Percentiles rank a stretch among this genome's conserved stretches.
These are phyloP conservation scores for Warburgia ugandensis DNA, from an alignment of 164 flowering plant genomes.

Conservation along the genomic window DNA sequence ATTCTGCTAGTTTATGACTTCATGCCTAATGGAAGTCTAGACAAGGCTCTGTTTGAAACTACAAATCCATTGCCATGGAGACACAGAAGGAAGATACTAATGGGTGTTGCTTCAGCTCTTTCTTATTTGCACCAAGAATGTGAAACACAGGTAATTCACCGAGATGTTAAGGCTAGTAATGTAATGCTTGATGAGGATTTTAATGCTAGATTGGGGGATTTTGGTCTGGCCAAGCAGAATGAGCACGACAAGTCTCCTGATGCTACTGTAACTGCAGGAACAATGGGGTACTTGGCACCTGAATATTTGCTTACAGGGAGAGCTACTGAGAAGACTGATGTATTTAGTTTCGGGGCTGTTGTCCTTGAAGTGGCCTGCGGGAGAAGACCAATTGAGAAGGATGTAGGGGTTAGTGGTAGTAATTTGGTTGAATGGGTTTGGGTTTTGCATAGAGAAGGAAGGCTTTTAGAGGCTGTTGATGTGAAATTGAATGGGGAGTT, in stretches of 20 bases:
- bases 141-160: slow-evolving; percentile 79
- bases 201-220: slow-evolving; percentile 82
- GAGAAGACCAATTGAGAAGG: slow-evolving; percentile 71
- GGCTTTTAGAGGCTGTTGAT: slow-evolving; percentile 53
- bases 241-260: slow-evolving; percentile 85
- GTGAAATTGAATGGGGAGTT: slow-evolving; percentile 39
- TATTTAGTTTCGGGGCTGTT: slow-evolving; percentile 87
- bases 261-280: slow-evolving; percentile 82
- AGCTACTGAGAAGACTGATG: slow-evolving; percentile 85
- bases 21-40: slow-evolving; percentile 92
- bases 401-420: slow-evolving; percentile 21
- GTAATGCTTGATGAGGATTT: slow-evolving; percentile 82
- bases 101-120: slow-evolving; percentile 81
- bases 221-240: slow-evolving; percentile 67
- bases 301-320: slow-evolving; percentile 75
- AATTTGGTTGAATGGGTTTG: slow-evolving; percentile 94
- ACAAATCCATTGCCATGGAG: slow-evolving; percentile 52
- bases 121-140: slow-evolving; percentile 91
- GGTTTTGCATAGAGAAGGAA: slow-evolving; percentile 62
- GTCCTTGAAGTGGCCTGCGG: slow-evolving; percentile 83
- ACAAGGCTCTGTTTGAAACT: slow-evolving; percentile 74
- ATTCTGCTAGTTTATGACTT: slow-evolving; percentile 76
- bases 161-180: slow-evolving; percentile 84
- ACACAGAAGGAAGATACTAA: slow-evolving; percentile 46
- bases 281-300: slow-evolving; percentile 97